Evolutionary conservation across 2,329 filamentous ascomycete species (phyloP).

Genomic region (Biscogniauxia marginata): DNA sequence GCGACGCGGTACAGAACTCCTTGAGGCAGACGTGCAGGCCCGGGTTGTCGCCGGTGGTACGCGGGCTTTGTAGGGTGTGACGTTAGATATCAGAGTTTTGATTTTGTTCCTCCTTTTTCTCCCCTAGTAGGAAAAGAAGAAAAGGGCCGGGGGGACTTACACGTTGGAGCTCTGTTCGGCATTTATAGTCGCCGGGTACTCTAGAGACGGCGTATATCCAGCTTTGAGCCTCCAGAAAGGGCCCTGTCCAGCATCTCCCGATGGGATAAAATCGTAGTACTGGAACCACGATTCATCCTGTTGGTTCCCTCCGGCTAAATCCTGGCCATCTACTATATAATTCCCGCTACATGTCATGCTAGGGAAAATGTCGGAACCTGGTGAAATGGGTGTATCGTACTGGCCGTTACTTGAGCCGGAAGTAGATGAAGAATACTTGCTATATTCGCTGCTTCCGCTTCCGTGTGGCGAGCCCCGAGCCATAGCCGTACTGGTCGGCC

Average conservation of each 20-base stretch:
- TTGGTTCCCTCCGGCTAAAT: constrained; percentile 3
- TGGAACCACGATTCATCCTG: constrained; percentile 7
- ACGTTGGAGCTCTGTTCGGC: constrained; percentile 6
- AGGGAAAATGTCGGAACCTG: constrained; percentile 1
- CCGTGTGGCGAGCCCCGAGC: constrained; percentile 19
- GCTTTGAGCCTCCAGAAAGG: constrained; percentile 24
- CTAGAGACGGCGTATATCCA: constrained; percentile 4
- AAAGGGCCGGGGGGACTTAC: constrained; percentile 5
- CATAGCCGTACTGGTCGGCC: constrained; percentile 21
- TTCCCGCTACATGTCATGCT: not conserved
- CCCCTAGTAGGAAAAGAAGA: not conserved
- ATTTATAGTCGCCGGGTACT: constrained; percentile 11
- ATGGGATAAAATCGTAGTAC: constrained; percentile 22
- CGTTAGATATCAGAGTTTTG: constrained; percentile 3
- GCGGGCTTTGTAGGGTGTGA: not conserved
- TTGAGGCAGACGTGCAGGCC: constrained; percentile 21
- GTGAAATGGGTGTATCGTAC: constrained; percentile 11
- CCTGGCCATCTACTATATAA: constrained; percentile 5
- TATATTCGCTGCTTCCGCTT: constrained; percentile 16
- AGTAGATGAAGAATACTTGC: constrained; percentile 6
- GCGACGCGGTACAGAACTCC: constrained; percentile 39
- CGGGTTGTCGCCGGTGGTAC: constrained; percentile 9
- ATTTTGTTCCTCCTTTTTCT: not conserved
- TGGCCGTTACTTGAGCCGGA: constrained; percentile 19
- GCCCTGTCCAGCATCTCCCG: constrained; percentile 16